phyloP scores from a whole-genome alignment of 352 stramenopile genomes.

The Phytophthora pisi region DNA sequence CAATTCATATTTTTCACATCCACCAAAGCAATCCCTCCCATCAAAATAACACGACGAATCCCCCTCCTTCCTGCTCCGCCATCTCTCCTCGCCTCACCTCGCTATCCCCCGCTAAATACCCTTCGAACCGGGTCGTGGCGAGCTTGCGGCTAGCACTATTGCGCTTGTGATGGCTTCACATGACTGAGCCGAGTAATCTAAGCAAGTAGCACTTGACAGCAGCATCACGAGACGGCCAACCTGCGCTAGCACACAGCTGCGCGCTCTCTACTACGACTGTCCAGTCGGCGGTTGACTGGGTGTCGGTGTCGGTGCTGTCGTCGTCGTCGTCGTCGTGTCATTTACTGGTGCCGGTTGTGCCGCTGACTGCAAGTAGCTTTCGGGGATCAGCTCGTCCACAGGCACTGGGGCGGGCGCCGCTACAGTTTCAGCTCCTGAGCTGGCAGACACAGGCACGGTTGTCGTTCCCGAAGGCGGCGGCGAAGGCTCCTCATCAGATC shows the following conservation, averaged over 20 bases:
- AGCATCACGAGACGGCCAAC: conserved; percentile 21
- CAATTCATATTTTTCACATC: conserved; percentile 57
- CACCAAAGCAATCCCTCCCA: conserved; percentile 36
- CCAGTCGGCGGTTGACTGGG: conserved; percentile 17
- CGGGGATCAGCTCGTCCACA: conserved; percentile 36
- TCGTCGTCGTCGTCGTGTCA: conserved; percentile 17
- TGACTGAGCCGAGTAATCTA: conserved; percentile 31
- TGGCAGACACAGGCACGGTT: conserved; percentile 5
- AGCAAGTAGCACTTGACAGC: conserved; percentile 31
- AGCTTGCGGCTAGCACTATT: conserved; percentile 21
- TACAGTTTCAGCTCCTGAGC: conserved; percentile 14
- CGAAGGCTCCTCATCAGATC: conserved; percentile 27
- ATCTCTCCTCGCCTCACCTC: conserved; percentile 14
- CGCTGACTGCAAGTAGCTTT: conserved; percentile 42
- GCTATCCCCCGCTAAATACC: conserved; percentile 23
- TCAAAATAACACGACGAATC: conserved; percentile 46
- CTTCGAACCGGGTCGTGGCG: conserved; percentile 14
- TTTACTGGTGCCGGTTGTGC: conserved; percentile 15
- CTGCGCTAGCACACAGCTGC: conserved; percentile 23
- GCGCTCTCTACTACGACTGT: conserved; percentile 33
- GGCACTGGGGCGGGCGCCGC: conserved; percentile 12
- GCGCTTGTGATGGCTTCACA: conserved; percentile 21
- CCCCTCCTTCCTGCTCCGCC: conserved; percentile 25
- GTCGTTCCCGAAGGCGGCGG: conserved; percentile 9
- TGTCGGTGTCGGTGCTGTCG: conserved; percentile 20